These are phyloP conservation scores for Solidago caesia DNA, from an alignment of 129 eudicot genomes.

Conservation along the genomic window DNA sequence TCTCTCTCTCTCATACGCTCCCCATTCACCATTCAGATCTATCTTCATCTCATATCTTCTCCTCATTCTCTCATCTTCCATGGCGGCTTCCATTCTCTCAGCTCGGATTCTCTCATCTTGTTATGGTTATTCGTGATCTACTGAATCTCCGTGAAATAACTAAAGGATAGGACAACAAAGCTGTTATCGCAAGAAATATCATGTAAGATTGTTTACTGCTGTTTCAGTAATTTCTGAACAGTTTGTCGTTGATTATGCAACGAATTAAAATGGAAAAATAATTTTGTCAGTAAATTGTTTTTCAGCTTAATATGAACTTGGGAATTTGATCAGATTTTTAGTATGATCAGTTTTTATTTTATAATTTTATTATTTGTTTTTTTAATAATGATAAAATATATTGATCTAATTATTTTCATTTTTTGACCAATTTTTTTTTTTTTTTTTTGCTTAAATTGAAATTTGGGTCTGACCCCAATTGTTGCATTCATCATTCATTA, in stretches of 20 bases:
- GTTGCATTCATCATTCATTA: slow-evolving; percentile 7
- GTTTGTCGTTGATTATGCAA: background rate
- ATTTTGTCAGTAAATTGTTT: background rate
- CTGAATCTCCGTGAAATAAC: slow-evolving; percentile 94
- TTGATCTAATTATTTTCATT: background rate
- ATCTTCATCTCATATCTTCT: too few relatives aligned
- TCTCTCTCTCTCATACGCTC: too few relatives aligned
- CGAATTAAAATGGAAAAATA: too few relatives aligned
- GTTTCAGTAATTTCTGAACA: background rate
- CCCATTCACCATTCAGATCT: too few relatives aligned
- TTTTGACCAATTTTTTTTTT: background rate
- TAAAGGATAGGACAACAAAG: slow-evolving; percentile 98
- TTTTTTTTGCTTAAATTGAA: background rate
- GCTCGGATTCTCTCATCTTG: too few relatives aligned
- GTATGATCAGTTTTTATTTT: slow-evolving; percentile 6
- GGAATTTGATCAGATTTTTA: slow-evolving; percentile 10
- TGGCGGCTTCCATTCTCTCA: too few relatives aligned
- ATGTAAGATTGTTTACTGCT: slow-evolving; percentile 50
- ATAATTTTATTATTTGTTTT: too few relatives aligned
- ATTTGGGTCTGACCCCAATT: background rate
- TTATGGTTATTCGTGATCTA: slow-evolving; percentile 97
- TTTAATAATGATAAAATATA: too few relatives aligned
- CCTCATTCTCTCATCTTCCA: too few relatives aligned
- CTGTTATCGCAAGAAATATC: slow-evolving; percentile 97
- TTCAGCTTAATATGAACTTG: slow-evolving; percentile 1